Evolutionary conservation across 768 basidiomycete genomes (phyloP), one percentile per base, ranked within the genome.

Genomic region (Pleurotus platypus): DNA sequence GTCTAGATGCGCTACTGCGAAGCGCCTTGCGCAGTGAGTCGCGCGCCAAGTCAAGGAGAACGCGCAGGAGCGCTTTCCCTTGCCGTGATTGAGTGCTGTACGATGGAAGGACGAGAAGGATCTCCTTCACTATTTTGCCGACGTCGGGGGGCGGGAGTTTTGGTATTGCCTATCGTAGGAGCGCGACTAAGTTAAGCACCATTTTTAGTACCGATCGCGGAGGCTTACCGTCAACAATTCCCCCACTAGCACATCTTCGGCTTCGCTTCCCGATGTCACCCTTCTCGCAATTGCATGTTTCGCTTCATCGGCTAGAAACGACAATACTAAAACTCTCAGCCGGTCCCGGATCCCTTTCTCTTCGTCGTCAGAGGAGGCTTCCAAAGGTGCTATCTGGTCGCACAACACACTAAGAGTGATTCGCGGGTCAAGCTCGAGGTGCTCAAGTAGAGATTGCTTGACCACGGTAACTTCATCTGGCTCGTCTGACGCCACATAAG

Each of bases 351-450:
- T 82, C 15, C 66, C 71, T 64, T 74, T 73, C 60, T 87, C 86
- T 43, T 84, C 84, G 20, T 84, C 83, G 51, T 86, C 83, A 63
- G 74, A 61, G 11, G 73, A 65, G 24, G 81, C 82, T 47, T 79
- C 79, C 0, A 72, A 64, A 1, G 82, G 81, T 2, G 78, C 66
- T 37, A 87, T 72, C 64, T 90, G 87, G 64, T 90, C 89, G 63
- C 81, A 87, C 4, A 90, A 72, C 12, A 90, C 87, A 38, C 82
- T 78, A 5, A 90, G 71, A 1, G 86, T 85, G 15, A 82, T 75
- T 6, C 70, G 71, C 1, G 85, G 75, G 59, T 87, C 85, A 73
- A 88, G 76, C 45, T 85, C 79, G 55, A 90, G 75, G 65, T 89
- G 88, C 59, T 81, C 77, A 1, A 76, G 67, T 13, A 89, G 74